Base-by-base conservation (phyloP, 2,329 filamentous ascomycete genomes). In the Arthroderma sp. region DNA sequence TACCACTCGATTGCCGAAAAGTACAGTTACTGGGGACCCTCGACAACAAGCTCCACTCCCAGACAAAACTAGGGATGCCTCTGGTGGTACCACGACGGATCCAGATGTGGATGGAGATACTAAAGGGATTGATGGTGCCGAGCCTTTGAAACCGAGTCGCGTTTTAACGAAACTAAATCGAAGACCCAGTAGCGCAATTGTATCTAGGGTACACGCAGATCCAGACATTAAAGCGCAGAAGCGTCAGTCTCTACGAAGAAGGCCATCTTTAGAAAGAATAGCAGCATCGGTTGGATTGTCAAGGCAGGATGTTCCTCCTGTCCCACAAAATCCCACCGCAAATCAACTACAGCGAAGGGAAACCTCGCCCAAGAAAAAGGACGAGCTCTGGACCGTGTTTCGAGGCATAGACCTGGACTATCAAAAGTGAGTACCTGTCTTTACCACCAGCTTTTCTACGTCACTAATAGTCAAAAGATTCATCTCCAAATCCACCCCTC, bases 341-440 rank as follows among this genome's bases (percentile, higher is more conserved):
- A 56, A 42, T 54, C 45, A 38, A 38, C 53, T 9, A 10, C 44
- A 42, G n/a, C 15, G 32, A 29, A 49, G 45, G 32, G 38, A 41
- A 40, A 66, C 70, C 22, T 48, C 55, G 29, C 61, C 68, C n/a
- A 72, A 71, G 47, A 80, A 76, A 60, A 80, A 77, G 52, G 82
- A 85, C 57, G 80, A 83, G 54, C 68, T 85, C 10, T 84, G 79
- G 78, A 74, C 71, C 30, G 70, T 75, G 10, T 86, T 84, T 57
- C 73, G 80, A 44, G 69, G 69, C n/a, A 66, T 86, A 28, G 82
- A 85, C 52, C 76, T 71, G 33, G 81, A 84, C 57, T 80, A 73
- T 54, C 72, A 79, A 54, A 83, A 82, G 71, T 78, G 29, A 40
- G 37, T 45, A 27, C 32, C 15, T 36, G 8, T 33, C 34, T 42